These are phyloP conservation scores for Ascobolus immersus DNA, from an alignment of 495 filamentous ascomycete genomes.

Conservation along the genomic window DNA sequence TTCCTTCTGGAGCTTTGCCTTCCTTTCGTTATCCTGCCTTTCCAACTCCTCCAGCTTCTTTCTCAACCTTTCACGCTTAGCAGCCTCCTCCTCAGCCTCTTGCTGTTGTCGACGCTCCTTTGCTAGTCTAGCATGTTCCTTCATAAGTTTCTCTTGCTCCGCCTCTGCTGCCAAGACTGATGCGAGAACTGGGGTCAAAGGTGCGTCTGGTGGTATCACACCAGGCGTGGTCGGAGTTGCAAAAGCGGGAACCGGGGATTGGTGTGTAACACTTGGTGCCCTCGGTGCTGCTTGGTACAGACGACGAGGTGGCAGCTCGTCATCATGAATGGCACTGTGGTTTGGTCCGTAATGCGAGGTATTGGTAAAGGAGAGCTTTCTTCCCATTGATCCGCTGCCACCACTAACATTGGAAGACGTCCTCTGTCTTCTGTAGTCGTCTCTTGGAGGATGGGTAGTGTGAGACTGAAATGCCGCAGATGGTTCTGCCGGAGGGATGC, in stretches of 20 bases:
- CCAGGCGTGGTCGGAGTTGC: neutral
- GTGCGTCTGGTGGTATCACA: neutral
- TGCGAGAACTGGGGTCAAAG: neutral
- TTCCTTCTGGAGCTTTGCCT: conserved; percentile 53
- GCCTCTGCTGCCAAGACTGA: neutral
- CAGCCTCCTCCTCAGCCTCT: conserved; percentile 32
- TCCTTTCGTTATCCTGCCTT: too few species aligned
- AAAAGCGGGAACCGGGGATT: neutral
- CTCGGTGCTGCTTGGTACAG: conserved; percentile 15
- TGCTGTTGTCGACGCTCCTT: conserved; percentile 10
- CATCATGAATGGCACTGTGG: conserved; percentile 16
- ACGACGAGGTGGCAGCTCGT: conserved; percentile 15
- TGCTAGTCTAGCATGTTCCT: neutral
- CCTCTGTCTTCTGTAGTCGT: conserved; percentile 49
- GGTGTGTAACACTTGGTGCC: neutral
- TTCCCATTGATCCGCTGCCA: conserved; percentile 45
- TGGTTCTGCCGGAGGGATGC: conserved; percentile 54
- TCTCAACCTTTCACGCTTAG: conserved; percentile 63
- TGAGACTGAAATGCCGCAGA: conserved; percentile 77
- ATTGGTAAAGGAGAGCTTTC: conserved; percentile 14
- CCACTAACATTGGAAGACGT: conserved; percentile 91
- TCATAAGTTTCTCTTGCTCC: neutral
- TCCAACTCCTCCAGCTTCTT: conserved; percentile 51
- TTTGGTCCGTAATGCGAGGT: conserved; percentile 5
- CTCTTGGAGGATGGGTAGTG: conserved; percentile 41